Conservation (phyloP, 2,329 filamentous ascomycete genomes). For the Metarhizium anisopliae region DNA sequence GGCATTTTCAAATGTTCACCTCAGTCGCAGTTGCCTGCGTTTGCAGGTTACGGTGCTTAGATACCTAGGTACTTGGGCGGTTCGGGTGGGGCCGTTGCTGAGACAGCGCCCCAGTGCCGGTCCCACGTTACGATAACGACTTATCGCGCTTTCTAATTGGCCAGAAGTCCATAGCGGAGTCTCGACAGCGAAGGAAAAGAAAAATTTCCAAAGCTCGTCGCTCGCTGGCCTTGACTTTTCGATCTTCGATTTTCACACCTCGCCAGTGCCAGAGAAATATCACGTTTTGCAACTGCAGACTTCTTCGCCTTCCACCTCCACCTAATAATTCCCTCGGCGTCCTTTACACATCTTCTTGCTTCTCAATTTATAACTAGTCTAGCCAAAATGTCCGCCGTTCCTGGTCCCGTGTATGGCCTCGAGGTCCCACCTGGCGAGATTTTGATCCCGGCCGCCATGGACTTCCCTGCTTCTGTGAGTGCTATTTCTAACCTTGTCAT, state of each 20-base stretch:
- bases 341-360: background rate
- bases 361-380: background rate
- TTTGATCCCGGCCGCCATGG: slow-evolving; percentile 67
- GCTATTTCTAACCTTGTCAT: slow-evolving; percentile 2
- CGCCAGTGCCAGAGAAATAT: slow-evolving; percentile 3
- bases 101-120: slow-evolving; percentile 17
- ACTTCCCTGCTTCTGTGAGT: slow-evolving; percentile 79
- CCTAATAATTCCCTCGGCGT: background rate
- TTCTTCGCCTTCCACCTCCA: background rate
- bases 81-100: slow-evolving; percentile 19
- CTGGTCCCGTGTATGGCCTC: slow-evolving; percentile 83
- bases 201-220: slow-evolving; percentile 23
- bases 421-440: slow-evolving; percentile 80
- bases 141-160: slow-evolving; percentile 25
- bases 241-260: background rate
- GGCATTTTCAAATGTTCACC: too few species aligned
- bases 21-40: too few species aligned
- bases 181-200: slow-evolving; percentile 10
- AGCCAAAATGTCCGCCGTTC: slow-evolving; percentile 45
- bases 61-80: too few species aligned
- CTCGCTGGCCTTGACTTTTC: background rate
- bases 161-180: slow-evolving; percentile 2
- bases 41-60: too few species aligned
- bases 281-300: background rate
- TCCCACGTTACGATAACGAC: slow-evolving; percentile 17